Base-by-base conservation (phyloP, 108 stramenopile genomes). In the Epithemia pelagica region DNA sequence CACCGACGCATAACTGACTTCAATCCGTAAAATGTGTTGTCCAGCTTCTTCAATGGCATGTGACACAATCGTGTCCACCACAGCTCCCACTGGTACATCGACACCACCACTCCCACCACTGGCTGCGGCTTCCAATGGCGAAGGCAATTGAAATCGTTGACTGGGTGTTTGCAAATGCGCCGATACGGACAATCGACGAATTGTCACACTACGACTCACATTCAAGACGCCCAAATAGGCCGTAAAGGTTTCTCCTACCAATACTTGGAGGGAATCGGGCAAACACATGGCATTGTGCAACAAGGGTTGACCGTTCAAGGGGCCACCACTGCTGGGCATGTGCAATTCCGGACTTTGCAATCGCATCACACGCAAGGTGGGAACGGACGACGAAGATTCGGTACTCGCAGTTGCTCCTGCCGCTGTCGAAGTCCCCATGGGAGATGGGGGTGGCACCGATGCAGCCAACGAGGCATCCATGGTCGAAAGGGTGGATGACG, bases 301-400 rank as follows among this genome's bases (percentile, higher is more conserved):
- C 46, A 22, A 69, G n/a, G 33, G 56, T 21, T 61, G 30, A 31
- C 53, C 28, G 24, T 74, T 63, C 28, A 80, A 59, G 20, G 77
- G 66, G 7, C 81, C 81, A 20, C 74, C 80, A 19, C 68, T 68
- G 0, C 71, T 56, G 64, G 75, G 54, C 62, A 74, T 76, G 37
- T 81, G 79, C 2, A 92, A 72, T 33, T 86, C 78, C 0, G 88
- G 88, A 19, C 82, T 82, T 69, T 92, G 91, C 15, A 92, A 73
- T 28, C 91, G 73, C 91, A 92, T 92, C 23, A 92, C 91, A 75
- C 89, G 89, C 10, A 92, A 81, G 26, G 85, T 84, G 20, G 91
- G 91, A 46, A 84, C 78, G 19, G 91, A 80, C 18, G 88, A 66
- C 2, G 56, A 27, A 7, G 22, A 46, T 46, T 46, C 37, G 37